These are phyloP conservation scores for Aspergillus tanneri DNA, from an alignment of 2,329 filamentous ascomycete genomes.

Conservation along the genomic window DNA sequence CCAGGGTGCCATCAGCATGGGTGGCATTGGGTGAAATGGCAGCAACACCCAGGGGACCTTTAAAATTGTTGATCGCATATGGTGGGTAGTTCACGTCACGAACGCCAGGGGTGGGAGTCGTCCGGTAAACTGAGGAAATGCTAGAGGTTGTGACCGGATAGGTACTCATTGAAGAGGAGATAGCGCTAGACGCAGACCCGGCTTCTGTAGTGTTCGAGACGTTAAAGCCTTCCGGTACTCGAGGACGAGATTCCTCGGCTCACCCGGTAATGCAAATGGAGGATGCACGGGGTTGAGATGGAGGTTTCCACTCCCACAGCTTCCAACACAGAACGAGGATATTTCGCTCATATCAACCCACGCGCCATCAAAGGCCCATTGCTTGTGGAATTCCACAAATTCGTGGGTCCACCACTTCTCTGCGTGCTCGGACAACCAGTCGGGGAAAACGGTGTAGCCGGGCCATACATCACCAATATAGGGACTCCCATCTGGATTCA, in stretches of 20 bases:
- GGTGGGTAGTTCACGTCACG: slow-evolving; percentile 72
- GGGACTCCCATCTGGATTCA: slow-evolving; percentile 54
- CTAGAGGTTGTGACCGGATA: slow-evolving; percentile 34
- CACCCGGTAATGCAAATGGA: slow-evolving; percentile 63
- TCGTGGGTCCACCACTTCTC: slow-evolving; percentile 60
- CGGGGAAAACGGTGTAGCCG: slow-evolving; percentile 61
- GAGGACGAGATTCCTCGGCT: slow-evolving; percentile 59
- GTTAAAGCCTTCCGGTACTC: slow-evolving; percentile 70
- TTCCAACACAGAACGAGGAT: slow-evolving; percentile 67
- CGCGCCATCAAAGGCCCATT: slow-evolving; percentile 54
- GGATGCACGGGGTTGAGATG: slow-evolving; percentile 68
- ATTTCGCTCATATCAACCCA: slow-evolving; percentile 66
- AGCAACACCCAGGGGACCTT: slow-evolving; percentile 63
- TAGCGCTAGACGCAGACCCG: slow-evolving; percentile 56
- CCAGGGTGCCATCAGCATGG: slow-evolving; percentile 67
- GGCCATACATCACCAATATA: slow-evolving; percentile 60
- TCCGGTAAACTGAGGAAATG: slow-evolving; percentile 54
- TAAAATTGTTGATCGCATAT: slow-evolving; percentile 72
- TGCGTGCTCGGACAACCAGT: slow-evolving; percentile 60
- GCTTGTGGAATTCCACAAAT: slow-evolving; percentile 52
- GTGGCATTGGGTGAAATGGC: slow-evolving; percentile 76
- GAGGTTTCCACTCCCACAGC: slow-evolving; percentile 65
- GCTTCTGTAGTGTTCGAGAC: slow-evolving; percentile 68
- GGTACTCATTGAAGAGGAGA: slow-evolving; percentile 54
- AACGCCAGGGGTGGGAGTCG: slow-evolving; percentile 60